Conservation (phyloP, 306 rosid species). For the Vigna radiata region DNA sequence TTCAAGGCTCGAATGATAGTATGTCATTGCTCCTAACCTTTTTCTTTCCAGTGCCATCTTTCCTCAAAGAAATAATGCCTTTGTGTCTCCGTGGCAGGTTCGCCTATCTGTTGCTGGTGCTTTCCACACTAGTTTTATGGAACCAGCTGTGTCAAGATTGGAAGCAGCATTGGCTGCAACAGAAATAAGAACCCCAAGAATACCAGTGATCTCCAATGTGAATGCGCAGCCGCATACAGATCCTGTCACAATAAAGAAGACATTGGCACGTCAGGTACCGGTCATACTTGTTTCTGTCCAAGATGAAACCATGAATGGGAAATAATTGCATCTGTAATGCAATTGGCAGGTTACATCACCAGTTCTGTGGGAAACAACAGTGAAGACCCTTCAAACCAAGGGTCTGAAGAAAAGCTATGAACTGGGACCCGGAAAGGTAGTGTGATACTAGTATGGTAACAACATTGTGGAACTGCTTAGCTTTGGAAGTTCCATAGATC, state of each 20-base stretch:
- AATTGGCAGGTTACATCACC: constrained; percentile 89
- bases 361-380: constrained; percentile 98
- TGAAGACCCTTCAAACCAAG: constrained; percentile 77
- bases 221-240: constrained; percentile 91
- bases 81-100: constrained; percentile 58
- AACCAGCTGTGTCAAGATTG: constrained; percentile 95
- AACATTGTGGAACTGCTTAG: neutral
- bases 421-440: constrained; percentile 98
- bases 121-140: constrained; percentile 94
- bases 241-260: constrained; percentile 83
- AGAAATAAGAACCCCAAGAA: constrained; percentile 78
- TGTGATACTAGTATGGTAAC: neutral
- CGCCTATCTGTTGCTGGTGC: constrained; percentile 99
- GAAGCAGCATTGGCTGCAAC: constrained; percentile 92
- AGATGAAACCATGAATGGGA: constrained; percentile 19
- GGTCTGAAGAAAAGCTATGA: constrained; percentile 92
- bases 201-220: constrained; percentile 96
- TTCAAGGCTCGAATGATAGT: constrained; percentile 99
- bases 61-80: constrained; percentile 37
- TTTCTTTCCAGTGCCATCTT: constrained; percentile 16
- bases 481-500: neutral
- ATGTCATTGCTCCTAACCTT: constrained; percentile 35
- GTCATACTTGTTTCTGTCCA: constrained; percentile 22
- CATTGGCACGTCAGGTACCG: constrained; percentile 83
- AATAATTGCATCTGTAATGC: constrained; percentile 35